Base-by-base conservation (phyloP, 1,139 yeast species). In the Kluyveromyces sp. region DNA sequence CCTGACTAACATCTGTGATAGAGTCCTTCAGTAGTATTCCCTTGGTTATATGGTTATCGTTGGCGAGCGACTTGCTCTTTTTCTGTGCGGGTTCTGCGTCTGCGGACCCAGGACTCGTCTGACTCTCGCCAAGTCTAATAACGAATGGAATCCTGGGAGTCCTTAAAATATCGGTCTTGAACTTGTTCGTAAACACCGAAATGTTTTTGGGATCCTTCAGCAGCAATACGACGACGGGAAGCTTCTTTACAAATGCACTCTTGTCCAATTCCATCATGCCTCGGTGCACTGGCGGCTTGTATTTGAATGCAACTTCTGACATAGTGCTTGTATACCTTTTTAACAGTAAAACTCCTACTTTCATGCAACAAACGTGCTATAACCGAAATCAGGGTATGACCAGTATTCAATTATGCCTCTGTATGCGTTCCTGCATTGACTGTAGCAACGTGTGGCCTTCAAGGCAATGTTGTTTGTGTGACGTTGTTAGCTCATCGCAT, bases 61-160 rank as follows among this genome's bases (percentile, higher is more conserved):
- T 46, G 31, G 54, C 53, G 6, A 52, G 22, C 7, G 55, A 52
- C 33, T 46, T 54, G 19, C 49, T 43, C 16, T 39, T 43, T 18
- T 50, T 44, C 32, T 37, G 36, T 16, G 47, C 48, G 26, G 40
- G 47, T 9, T 42, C 47, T 13, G 20, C 19, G 16, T 42, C 46
- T 2, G 53, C 44, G 2, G 57, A 52, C 19, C 4, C 20, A 11
- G 17, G 19, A 8, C 18, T 16, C 19, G 12, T 32, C 19, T 32
- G 33, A 11, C 16, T n/a, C 13, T 32, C 35, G 19, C 65, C 65
- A 32, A 78, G 60, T 33, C 71, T 70, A 2, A 83, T 77, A 8
- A 86, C 78, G 51, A 82, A 83, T 33, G 84, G 78, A 15, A 83
- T 66, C 3, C 82, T 73, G 9, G 85, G 86, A 18, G 82, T 60